A percentile compares a stretch with the other conserved stretches of the same genome.
These are phyloP conservation scores for Flaveria ramosissima DNA, from an alignment of 129 eudicot genomes.

Conservation along the genomic window DNA sequence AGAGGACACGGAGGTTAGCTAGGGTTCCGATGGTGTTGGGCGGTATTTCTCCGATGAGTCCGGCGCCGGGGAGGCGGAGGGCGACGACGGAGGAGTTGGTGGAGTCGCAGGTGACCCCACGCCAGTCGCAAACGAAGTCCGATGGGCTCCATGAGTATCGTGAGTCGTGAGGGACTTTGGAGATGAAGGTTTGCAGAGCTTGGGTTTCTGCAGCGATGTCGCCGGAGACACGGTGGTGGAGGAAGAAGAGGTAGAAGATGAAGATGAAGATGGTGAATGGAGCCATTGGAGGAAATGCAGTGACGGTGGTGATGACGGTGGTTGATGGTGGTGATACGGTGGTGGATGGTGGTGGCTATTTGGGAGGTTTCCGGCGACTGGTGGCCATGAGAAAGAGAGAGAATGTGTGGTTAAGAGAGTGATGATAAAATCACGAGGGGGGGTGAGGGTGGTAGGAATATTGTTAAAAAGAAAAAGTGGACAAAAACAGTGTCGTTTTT, in stretches of 20 bases:
- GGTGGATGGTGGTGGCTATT: slow-evolving; percentile 1
- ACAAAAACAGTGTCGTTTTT: slow-evolving; percentile 10
- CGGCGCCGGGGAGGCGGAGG: slow-evolving; percentile 77
- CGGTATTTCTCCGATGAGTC: slow-evolving; percentile 73
- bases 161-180: slow-evolving; percentile 57
- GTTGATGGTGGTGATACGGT: neutral
- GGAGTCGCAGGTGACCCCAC: slow-evolving; percentile 71
- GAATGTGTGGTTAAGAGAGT: slow-evolving; percentile 20
- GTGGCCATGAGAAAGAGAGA: slow-evolving; percentile 28
- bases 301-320: neutral
- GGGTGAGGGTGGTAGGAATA: neutral
- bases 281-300: slow-evolving; percentile 28
- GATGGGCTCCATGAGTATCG: slow-evolving; percentile 70
- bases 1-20: slow-evolving; percentile 68
- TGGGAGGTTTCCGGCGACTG: slow-evolving; percentile 42
- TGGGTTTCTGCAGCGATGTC: slow-evolving; percentile 78
- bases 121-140: slow-evolving; percentile 70
- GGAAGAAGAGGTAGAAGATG: slow-evolving; percentile 1
- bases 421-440: neutral
- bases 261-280: neutral
- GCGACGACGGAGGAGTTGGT: slow-evolving; percentile 46
- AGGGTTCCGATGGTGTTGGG: slow-evolving; percentile 52
- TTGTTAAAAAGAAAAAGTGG: neutral
- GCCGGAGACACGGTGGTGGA: slow-evolving; percentile 37
- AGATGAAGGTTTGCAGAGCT: slow-evolving; percentile 63